These are phyloP conservation scores for Albugo laibachii DNA, from an alignment of 352 stramenopile genomes.

Conservation along the genomic window DNA sequence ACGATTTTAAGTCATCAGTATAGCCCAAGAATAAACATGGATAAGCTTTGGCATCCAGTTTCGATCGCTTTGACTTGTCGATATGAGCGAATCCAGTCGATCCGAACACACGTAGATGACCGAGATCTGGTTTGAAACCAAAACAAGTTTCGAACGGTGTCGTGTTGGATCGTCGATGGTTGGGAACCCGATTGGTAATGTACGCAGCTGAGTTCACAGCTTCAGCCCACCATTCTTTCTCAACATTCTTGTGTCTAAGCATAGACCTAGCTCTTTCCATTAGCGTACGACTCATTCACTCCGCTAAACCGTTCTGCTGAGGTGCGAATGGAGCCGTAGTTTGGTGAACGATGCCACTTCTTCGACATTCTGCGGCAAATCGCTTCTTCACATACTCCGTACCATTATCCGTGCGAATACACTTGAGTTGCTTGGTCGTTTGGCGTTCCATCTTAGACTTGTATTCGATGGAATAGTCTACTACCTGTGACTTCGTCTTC, in stretches of 20 bases:
- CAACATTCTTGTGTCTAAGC: background rate
- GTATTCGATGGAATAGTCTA: constrained; percentile 3
- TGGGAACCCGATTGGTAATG: too few relatives aligned
- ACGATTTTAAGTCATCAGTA: constrained; percentile 6
- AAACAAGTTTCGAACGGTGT: background rate
- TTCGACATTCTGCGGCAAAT: background rate
- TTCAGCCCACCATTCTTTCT: background rate
- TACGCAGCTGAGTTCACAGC: too few relatives aligned
- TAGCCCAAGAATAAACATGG: constrained; percentile 12
- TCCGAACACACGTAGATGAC: constrained; percentile 5
- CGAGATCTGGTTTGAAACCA: background rate
- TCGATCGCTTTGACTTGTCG: constrained; percentile 3
- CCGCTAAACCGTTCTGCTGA: background rate
- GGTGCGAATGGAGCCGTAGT: background rate
- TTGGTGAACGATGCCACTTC: background rate
- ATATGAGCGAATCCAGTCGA: constrained; percentile 6
- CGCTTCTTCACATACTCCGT: background rate
- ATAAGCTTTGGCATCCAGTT: constrained; percentile 8
- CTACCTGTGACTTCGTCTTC: too few relatives aligned
- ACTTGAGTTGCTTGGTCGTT: too few relatives aligned
- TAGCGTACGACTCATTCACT: background rate
- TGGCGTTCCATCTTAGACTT: constrained; percentile 4
- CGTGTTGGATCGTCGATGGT: background rate
- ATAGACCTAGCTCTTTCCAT: background rate
- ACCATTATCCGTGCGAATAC: too few relatives aligned